These are phyloP conservation scores for Phtheirospermum japonicum DNA, from an alignment of 257 asterid genomes.

Conservation along the genomic window DNA sequence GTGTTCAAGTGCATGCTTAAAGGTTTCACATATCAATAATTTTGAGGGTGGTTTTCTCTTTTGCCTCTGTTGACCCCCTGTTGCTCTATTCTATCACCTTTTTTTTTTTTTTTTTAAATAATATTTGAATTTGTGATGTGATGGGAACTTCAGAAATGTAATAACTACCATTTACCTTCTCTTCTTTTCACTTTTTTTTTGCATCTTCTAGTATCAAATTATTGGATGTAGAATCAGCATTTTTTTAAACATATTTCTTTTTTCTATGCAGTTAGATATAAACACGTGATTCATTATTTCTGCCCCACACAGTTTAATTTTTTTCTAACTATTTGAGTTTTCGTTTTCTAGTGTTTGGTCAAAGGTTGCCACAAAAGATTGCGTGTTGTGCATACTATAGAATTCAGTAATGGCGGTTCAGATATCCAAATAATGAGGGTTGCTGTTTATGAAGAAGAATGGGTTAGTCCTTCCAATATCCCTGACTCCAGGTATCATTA, in stretches of 20 bases:
- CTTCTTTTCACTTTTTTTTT: conserved; percentile 12
- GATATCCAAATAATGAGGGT: conserved; percentile 92
- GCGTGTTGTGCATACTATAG: conserved; percentile 92
- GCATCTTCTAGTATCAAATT: conserved; percentile 5
- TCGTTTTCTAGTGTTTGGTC: conserved; percentile 72
- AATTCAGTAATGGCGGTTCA: conserved; percentile 87
- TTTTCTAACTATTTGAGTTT: neutral
- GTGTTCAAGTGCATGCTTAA: neutral
- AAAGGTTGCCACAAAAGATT: conserved; percentile 97
- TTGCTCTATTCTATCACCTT: neutral
- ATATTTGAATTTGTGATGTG: neutral
- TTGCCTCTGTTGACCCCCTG: conserved; percentile 3
- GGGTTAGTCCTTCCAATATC: conserved; percentile 83
- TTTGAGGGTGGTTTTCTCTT: neutral
- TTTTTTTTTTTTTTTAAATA: neutral
- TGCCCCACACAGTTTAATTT: neutral
- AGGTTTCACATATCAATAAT: neutral
- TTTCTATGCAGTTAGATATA: neutral
- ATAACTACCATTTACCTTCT: neutral
- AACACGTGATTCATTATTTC: conserved; percentile 9
- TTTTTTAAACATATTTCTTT: neutral
- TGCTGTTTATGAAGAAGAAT: conserved; percentile 94
- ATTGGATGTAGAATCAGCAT: conserved; percentile 14
- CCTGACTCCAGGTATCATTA: conserved; percentile 61
- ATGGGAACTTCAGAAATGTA: neutral